Evolutionary conservation across 139 green algal species (phyloP), one percentile per base, ranked within the genome.

Genomic region (Coccomyxa sp.): DNA sequence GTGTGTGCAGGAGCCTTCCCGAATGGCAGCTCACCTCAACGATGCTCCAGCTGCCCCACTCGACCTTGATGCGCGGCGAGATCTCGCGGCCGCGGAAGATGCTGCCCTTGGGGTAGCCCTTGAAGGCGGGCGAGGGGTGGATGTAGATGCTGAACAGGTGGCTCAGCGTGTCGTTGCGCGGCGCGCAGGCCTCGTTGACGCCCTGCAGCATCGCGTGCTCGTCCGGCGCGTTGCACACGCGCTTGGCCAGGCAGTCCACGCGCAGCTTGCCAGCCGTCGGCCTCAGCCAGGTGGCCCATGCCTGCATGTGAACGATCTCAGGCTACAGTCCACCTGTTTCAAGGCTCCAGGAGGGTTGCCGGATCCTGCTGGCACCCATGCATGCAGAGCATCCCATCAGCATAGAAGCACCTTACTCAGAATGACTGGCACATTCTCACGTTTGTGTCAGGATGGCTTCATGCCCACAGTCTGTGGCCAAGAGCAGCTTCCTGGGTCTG

Each of bases 121-220:
- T 9, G 39, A 71, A 76, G 16, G 8, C 18, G 16, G 69, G 64
- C 8, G 36, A 27, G 29, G 74, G 35, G 31, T 84, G 80, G 50
- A 84, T 55, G 38, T 77, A 84, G 27, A 84, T 76, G 39, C 54
- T 73, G 78, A 73, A 84, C 41, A 81, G 55, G 39, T 80, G 79
- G 6, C 29, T 33, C 37, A 37, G 31, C 71, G 71, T 37, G 71
- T 14, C 71, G 24, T 34, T 55, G 37, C 27, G 24, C 22, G 22
- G 18, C 9, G 39, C 44, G 44, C 77, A 81, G 39, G 73, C 78
- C 12, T 73, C 74, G 0, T 58, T 27, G 39, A 50, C 39, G 39
- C 50, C 54, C 33, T 18, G 27, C 4, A 50, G 22, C 1, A 50
- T 34, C 0, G 82, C 64, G 14, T 34, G 29, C 29, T 36, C 29